phyloP scores from a whole-genome alignment of 306 rosid species.

The Crataegus laevigata region DNA sequence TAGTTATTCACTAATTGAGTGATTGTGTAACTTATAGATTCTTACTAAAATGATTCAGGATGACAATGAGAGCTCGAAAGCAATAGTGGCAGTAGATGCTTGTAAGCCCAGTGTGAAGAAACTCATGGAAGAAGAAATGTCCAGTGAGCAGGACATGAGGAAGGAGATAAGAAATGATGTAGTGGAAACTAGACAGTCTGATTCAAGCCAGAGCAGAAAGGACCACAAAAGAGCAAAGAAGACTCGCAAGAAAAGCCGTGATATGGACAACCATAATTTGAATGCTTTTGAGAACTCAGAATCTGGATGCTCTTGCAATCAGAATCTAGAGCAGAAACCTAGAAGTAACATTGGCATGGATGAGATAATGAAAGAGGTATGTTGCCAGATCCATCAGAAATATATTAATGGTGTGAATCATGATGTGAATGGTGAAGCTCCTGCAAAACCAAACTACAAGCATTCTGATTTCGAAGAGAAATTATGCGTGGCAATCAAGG shows the following conservation, averaged over 20 bases:
- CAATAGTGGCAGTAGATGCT: slow-evolving; percentile 20
- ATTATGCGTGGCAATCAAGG: slow-evolving; percentile 47
- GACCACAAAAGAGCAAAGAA: slow-evolving; percentile 46
- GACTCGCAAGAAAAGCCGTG: slow-evolving; percentile 45
- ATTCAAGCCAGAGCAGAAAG: slow-evolving; percentile 24
- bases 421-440: slow-evolving; percentile 37
- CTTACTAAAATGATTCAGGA: slow-evolving; percentile 47
- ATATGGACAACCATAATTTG: slow-evolving; percentile 42
- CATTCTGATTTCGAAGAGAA: slow-evolving; percentile 52
- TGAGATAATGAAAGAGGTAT: slow-evolving; percentile 68
- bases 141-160: slow-evolving; percentile 42
- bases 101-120: slow-evolving; percentile 88
- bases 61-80: slow-evolving; percentile 25
- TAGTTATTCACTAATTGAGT: slow-evolving; percentile 2
- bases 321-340: slow-evolving; percentile 39
- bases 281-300: slow-evolving; percentile 33
- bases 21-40: slow-evolving; percentile 11
- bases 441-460: slow-evolving; percentile 32
- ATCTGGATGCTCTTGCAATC: slow-evolving; percentile 32
- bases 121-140: slow-evolving; percentile 93
- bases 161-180: slow-evolving; percentile 23
- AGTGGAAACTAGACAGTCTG: slow-evolving; percentile 33
- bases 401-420: slow-evolving; percentile 27
- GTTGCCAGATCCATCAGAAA: slow-evolving; percentile 40
- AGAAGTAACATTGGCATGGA: slow-evolving; percentile 42